These are phyloP conservation scores for Trametes cubensis DNA, from an alignment of 768 basidiomycete genomes.

Conservation along the genomic window DNA sequence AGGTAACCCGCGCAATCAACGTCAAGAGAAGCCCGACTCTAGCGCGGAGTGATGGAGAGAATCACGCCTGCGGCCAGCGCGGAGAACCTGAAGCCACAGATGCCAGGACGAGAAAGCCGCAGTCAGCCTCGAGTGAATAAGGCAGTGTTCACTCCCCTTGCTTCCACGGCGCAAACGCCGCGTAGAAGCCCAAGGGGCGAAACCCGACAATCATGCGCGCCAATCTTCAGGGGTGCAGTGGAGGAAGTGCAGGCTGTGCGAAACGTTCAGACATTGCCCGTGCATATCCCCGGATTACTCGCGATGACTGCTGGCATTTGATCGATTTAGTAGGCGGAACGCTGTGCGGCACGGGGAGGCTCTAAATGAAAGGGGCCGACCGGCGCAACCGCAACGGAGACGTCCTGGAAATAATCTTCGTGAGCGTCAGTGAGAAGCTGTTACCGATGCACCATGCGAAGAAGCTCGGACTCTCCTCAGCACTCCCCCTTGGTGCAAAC, in stretches of 20 bases:
- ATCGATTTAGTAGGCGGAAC: neutral
- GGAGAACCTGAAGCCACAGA: constrained; percentile 1
- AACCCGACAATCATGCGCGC: constrained; percentile 21
- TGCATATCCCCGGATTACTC: no score
- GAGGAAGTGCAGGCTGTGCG: neutral
- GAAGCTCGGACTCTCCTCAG: neutral
- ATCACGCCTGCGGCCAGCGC: constrained; percentile 9
- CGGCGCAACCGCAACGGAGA: neutral
- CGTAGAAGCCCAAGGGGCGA: constrained; percentile 6
- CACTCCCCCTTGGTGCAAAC: no score
- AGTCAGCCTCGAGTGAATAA: neutral
- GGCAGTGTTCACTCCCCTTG: constrained; percentile 9
- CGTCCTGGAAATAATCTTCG: neutral
- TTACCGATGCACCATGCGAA: constrained; percentile 1
- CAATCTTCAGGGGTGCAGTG: constrained; percentile 14
- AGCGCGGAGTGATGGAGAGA: constrained; percentile 16
- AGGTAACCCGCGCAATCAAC: constrained; percentile 24
- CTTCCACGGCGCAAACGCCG: constrained; percentile 11
- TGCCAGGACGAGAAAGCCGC: neutral
- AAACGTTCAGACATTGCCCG: neutral
- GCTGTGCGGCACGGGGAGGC: constrained; percentile 6
- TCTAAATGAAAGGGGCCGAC: neutral
- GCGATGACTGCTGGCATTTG: no score
- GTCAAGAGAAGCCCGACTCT: constrained; percentile 18
- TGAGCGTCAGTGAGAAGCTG: constrained; percentile 3